Conservation (phyloP, 139 green algal species). For the Auxenochlorella protothecoides region DNA sequence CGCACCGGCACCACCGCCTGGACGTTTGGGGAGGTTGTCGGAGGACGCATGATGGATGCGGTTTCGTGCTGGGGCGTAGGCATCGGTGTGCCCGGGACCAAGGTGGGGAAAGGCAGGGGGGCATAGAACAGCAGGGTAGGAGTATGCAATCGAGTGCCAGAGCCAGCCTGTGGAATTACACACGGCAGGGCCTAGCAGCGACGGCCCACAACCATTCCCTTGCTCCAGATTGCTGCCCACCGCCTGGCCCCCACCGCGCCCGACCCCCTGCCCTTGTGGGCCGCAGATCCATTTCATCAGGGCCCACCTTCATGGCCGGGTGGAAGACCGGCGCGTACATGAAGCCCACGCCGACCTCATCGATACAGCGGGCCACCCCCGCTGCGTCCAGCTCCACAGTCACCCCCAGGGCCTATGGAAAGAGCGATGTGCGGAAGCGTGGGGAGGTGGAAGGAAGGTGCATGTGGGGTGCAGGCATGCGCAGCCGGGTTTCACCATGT, state of each 20-base stretch:
- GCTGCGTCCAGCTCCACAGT: slow-evolving; percentile 83
- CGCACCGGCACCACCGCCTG: slow-evolving; percentile 49
- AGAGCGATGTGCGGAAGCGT: background rate
- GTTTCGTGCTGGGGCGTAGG: slow-evolving; percentile 30
- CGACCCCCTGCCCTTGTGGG: no score
- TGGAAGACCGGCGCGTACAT: slow-evolving; percentile 91
- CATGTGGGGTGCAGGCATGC: no score
- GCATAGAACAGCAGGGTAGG: no score
- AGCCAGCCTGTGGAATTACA: no score
- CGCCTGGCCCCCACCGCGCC: no score
- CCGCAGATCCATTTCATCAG: no score
- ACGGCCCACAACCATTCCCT: no score
- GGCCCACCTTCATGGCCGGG: slow-evolving; percentile 53
- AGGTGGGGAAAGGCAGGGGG: background rate
- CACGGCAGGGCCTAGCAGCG: no score
- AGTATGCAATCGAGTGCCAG: no score
- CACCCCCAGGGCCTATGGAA: slow-evolving; percentile 72
- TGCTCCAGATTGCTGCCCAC: no score
- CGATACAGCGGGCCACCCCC: slow-evolving; percentile 63
- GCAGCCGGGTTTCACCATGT: no score
- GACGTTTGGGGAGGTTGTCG: slow-evolving; percentile 47
- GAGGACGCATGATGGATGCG: slow-evolving; percentile 85
- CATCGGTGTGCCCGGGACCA: background rate
- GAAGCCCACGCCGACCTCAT: slow-evolving; percentile 83
- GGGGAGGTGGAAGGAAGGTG: no score